Conservation (phyloP, 2,329 filamentous ascomycete genomes). For the Fusarium sp. region DNA sequence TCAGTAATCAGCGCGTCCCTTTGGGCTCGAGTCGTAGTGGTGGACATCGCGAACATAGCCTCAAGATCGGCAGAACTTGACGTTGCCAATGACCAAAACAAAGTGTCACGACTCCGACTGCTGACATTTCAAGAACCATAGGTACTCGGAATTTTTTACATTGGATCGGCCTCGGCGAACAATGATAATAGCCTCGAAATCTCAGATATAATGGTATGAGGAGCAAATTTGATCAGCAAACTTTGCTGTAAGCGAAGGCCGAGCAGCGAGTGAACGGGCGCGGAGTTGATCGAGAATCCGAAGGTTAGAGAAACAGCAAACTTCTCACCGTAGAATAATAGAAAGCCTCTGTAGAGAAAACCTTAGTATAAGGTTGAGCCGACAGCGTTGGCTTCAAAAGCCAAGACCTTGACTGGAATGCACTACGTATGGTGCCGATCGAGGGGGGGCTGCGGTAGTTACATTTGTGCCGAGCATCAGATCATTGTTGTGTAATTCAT, state of each 20-base stretch:
- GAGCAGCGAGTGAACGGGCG: background rate
- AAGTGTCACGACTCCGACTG: background rate
- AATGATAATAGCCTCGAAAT: background rate
- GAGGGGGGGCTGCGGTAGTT: background rate
- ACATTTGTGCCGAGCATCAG: background rate
- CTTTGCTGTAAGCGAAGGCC: background rate
- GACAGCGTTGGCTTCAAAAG: background rate
- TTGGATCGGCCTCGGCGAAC: background rate
- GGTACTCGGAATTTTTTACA: background rate
- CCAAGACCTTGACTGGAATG: constrained; percentile 24
- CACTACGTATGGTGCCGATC: constrained; percentile 5
- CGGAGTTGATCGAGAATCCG: background rate
- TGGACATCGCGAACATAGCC: background rate
- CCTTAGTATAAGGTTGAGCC: background rate
- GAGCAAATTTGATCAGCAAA: background rate
- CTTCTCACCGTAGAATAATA: constrained; percentile 19
- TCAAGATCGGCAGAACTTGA: constrained; percentile 1
- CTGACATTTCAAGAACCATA: background rate
- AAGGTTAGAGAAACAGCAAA: background rate
- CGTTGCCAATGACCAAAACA: background rate
- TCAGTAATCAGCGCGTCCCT: too few species aligned
- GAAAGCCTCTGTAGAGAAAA: constrained; percentile 3
- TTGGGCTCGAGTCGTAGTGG: too few species aligned
- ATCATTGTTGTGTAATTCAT: background rate
- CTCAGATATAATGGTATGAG: background rate